Conservation (phyloP, 2,329 filamentous ascomycete species). For the Gremmenia infestans region DNA sequence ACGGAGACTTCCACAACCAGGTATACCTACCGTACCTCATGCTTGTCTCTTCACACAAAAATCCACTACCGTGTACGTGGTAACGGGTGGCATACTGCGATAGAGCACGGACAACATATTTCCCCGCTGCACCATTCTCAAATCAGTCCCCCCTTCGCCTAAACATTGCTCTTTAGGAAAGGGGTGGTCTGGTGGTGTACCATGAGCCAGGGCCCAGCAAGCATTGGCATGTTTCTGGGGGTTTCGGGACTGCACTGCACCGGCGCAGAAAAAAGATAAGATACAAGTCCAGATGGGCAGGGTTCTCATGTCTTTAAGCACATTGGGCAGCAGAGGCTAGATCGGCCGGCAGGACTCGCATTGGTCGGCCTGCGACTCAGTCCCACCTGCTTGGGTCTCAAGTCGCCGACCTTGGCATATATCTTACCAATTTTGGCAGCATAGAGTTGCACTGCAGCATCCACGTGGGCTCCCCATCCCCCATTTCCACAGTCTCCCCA, state of each 20-base stretch:
- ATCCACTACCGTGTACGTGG: constrained; percentile 9
- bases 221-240: neutral
- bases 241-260: neutral
- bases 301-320: neutral
- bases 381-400: neutral
- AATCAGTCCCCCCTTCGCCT: constrained; percentile 5
- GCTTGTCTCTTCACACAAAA: neutral
- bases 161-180: constrained; percentile 8
- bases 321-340: neutral
- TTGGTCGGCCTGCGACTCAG: neutral
- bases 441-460: neutral
- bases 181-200: neutral
- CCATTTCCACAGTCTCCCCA: neutral
- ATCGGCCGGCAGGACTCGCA: neutral
- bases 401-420: constrained; percentile 8
- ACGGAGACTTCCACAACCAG: constrained; percentile 2
- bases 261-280: neutral
- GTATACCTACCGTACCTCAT: neutral
- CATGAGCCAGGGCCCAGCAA: neutral
- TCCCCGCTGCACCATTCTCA: constrained; percentile 6
- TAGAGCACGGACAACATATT: neutral
- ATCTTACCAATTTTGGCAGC: neutral
- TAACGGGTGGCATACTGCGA: constrained; percentile 3
- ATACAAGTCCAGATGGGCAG: neutral
- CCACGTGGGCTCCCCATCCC: neutral